Conservation (phyloP, 1,284 basidiomycete genomes). For the Ustilago crameri region DNA sequence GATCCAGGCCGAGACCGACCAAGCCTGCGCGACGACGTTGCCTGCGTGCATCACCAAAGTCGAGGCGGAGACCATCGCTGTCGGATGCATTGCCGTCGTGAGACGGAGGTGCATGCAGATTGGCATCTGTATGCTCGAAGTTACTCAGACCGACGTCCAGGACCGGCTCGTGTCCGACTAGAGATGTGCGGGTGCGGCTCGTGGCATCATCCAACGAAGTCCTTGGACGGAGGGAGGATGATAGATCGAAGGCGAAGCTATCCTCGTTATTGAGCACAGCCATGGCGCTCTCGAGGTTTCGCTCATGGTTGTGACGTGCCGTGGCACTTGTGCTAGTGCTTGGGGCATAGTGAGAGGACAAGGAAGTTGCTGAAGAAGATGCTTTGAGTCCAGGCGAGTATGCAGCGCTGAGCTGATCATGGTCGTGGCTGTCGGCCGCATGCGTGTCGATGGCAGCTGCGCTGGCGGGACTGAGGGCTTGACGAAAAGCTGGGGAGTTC, state of each 20-base stretch:
- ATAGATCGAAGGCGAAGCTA: slow-evolving; percentile 29
- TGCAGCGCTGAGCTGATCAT: background rate
- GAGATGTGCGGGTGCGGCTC: background rate
- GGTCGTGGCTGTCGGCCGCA: background rate
- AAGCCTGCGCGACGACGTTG: slow-evolving; percentile 27
- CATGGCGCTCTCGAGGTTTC: slow-evolving; percentile 39
- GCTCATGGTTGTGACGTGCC: slow-evolving; percentile 26
- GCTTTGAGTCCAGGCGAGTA: slow-evolving; percentile 23
- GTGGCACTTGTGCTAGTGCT: slow-evolving; percentile 32
- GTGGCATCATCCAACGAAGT: no score
- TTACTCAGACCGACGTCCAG: background rate
- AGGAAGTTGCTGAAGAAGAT: slow-evolving; percentile 30
- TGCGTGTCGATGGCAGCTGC: slow-evolving; percentile 3
- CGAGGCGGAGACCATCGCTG: slow-evolving; percentile 16
- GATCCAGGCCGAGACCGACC: slow-evolving; percentile 31
- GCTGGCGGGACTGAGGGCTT: slow-evolving; percentile 20
- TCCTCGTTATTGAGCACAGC: slow-evolving; percentile 42
- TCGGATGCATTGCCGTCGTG: slow-evolving; percentile 10
- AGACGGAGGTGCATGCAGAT: background rate
- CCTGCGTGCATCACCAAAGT: slow-evolving; percentile 12
- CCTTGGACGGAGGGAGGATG: slow-evolving; percentile 4
- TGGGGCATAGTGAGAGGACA: slow-evolving; percentile 32
- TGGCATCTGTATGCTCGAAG: background rate
- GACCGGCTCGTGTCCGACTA: background rate
- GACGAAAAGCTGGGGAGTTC: slow-evolving; percentile 15